A percentile compares a stretch with the other conserved stretches of the same genome.
These are phyloP conservation scores for Cynanchum wilfordii DNA, from an alignment of 257 asterid genomes.

Conservation along the genomic window DNA sequence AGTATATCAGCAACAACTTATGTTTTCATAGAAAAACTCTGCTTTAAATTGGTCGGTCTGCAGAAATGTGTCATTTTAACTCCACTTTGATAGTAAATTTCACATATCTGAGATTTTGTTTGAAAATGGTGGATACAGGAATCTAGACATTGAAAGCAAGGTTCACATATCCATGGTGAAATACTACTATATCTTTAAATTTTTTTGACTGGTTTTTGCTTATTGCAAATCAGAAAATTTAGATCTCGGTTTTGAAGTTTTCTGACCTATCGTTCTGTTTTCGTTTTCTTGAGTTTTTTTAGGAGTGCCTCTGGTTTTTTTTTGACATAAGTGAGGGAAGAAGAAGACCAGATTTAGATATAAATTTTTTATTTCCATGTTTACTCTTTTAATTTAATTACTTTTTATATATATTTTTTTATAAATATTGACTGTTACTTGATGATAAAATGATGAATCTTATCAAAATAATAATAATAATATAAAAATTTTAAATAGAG, in stretches of 20 bases:
- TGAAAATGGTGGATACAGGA: not conserved
- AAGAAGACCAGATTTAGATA: too few relatives aligned
- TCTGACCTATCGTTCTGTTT: not conserved
- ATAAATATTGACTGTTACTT: too few relatives aligned
- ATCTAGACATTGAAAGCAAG: not conserved
- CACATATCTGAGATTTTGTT: not conserved
- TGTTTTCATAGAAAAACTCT: not conserved
- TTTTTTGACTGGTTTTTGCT: not conserved
- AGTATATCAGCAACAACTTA: not conserved
- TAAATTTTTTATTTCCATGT: too few relatives aligned
- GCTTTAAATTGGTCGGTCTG: not conserved
- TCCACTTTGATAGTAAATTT: not conserved
- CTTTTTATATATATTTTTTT: too few relatives aligned
- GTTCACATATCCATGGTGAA: not conserved
- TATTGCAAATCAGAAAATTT: not conserved
- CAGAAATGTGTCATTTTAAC: not conserved
- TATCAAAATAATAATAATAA: too few relatives aligned
- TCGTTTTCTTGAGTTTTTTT: not conserved
- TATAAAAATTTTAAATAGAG: too few relatives aligned
- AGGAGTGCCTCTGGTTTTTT: conserved; percentile 10
- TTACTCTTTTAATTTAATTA: too few relatives aligned
- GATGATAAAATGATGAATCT: too few relatives aligned
- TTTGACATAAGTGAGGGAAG: too few relatives aligned
- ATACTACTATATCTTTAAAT: too few relatives aligned
- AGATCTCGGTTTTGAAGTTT: not conserved